These are phyloP conservation scores for Lagenidium giganteum DNA, from an alignment of 352 stramenopile species.

Conservation along the genomic window DNA sequence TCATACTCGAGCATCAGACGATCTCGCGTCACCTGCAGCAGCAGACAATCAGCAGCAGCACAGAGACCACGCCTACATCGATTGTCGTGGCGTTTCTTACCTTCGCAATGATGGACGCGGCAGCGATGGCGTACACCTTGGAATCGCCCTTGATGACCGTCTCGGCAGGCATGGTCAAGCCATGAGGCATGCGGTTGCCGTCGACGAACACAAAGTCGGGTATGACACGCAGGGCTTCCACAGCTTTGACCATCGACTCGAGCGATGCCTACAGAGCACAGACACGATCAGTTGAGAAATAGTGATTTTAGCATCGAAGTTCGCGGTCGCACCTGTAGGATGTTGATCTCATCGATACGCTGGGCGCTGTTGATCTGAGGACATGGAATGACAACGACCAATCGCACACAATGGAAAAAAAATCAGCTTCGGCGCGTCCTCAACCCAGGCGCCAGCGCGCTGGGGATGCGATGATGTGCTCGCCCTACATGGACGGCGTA, in stretches of 20 bases:
- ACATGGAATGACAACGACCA: no score
- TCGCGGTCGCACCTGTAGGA: constrained; percentile 71
- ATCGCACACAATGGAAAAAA: no score
- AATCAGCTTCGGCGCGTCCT: no score
- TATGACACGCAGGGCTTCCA: constrained; percentile 43
- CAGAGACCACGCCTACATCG: no score
- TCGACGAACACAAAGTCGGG: constrained; percentile 90
- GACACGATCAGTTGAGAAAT: not conserved
- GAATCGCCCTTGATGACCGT: constrained; percentile 92
- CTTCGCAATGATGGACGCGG: constrained; percentile 97
- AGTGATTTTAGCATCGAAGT: not conserved
- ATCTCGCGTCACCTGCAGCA: constrained; percentile 90
- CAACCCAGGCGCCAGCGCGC: no score
- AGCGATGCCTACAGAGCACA: constrained; percentile 72
- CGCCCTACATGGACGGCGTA: constrained; percentile 72
- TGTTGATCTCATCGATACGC: constrained; percentile 98
- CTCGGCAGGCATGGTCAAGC: constrained; percentile 73
- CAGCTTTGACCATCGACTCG: constrained; percentile 89
- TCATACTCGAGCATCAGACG: constrained; percentile 94
- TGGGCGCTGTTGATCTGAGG: constrained; percentile 46
- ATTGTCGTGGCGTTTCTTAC: no score
- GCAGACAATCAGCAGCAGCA: no score
- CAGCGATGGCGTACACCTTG: constrained; percentile 93
- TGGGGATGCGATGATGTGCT: no score
- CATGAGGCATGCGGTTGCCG: constrained; percentile 90